Evolutionary conservation across 2,329 filamentous ascomycete species (phyloP).

Genomic region (Epichloe sibirici): DNA sequence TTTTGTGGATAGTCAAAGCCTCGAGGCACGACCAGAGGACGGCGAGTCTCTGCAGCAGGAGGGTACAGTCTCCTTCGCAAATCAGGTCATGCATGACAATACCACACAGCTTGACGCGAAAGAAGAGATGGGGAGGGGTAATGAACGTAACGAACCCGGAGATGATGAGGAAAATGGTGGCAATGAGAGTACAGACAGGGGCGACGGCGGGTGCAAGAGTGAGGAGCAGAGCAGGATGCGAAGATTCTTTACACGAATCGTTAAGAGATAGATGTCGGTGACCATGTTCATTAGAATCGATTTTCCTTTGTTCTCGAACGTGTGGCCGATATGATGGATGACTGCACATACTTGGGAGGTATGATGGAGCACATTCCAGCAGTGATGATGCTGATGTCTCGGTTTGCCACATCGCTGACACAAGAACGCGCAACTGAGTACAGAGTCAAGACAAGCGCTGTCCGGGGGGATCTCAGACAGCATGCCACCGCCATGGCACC

Average conservation of each 20-base stretch:
- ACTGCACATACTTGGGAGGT: no score
- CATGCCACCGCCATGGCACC: no score
- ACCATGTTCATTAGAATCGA: not conserved
- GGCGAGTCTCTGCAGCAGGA: slow-evolving; percentile 10
- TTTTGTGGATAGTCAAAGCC: slow-evolving; percentile 19
- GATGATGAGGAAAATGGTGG: slow-evolving; percentile 5
- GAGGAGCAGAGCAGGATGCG: not conserved
- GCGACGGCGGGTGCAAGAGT: not conserved
- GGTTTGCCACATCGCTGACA: no score
- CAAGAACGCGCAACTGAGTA: no score
- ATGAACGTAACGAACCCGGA: slow-evolving; percentile 6
- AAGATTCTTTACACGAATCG: slow-evolving; percentile 9
- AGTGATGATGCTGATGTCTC: no score
- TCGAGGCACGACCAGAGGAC: slow-evolving; percentile 15
- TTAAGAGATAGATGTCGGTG: slow-evolving; percentile 1
- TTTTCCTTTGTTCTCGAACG: no score
- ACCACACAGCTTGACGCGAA: slow-evolving; percentile 37
- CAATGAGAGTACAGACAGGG: slow-evolving; percentile 1
- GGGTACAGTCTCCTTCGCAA: slow-evolving; percentile 34
- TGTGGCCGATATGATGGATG: no score
- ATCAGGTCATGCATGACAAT: slow-evolving; percentile 41
- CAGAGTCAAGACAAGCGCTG: no score
- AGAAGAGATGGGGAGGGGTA: slow-evolving; percentile 15
- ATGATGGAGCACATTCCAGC: no score
- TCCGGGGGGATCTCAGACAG: no score